Base-by-base conservation (phyloP, 2,329 filamentous ascomycete species). In the Colletotrichum tamarilloi region DNA sequence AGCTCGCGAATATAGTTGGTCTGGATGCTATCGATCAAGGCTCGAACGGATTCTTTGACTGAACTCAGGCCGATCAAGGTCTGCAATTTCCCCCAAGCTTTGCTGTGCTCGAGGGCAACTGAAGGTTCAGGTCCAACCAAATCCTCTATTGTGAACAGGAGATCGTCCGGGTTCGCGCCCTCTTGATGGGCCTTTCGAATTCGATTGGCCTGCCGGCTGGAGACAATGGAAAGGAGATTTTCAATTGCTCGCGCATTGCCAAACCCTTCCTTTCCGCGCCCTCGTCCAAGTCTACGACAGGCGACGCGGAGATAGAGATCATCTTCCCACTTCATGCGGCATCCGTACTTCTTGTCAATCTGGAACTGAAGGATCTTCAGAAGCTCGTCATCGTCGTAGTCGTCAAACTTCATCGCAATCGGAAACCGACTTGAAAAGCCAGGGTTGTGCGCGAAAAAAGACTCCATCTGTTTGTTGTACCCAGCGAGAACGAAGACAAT, bases 401-500 rank as follows among this genome's bases (percentile, higher is more conserved):
- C 93, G 0, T 87, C 83, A 68, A 95, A 96, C 55, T 89, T 86
- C 77, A 95, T 84, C 42, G 87, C 82, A 12, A 89, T 83, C 0
- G 93, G 93, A 49, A 96, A 91, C 0, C 93, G 90, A 75, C 92
- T 94, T 0, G 88, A 85, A 3, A 95, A 84, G 0, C 94, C 93
- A 0, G 90, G 90, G 57, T 95, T 95, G 73, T 95, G 92, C 0
- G 89, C 85, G 59, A 94, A 95, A 79, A 95, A 94, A 0, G 86
- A 86, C 76, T 95, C 93, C 93, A 96, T 95, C 74, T 93, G 86
- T 76, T 91, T 91, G 62, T 86, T 86, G 80, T 95, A 95, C 0
- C 94, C 93, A 0, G 93, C 93, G 3, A 96, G 83, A 0, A 95
- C 85, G 66, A 95, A 93, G 0, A 92, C 89, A 0, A 95, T 80